Evolutionary conservation across 176 grass and related monocot species (phyloP), one percentile per base, ranked within the genome.

Genomic region (Carex littledalei): DNA sequence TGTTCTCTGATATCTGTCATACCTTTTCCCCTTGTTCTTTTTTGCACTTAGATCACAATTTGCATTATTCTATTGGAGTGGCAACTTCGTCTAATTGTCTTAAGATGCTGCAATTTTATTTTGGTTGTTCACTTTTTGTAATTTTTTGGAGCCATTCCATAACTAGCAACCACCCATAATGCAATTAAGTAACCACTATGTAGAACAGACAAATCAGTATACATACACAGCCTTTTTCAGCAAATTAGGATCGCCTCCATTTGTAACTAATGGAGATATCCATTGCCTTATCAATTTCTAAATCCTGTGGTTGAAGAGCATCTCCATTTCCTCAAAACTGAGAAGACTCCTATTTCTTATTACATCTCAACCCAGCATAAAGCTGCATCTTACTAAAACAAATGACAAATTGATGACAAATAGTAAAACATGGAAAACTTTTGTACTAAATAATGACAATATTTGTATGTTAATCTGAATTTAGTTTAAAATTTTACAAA

Each of bases 361-460:
- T 49, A 10, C 4, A 47, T 47, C 37, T n/a, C 17, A 7, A 0
- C 35, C 43, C 3, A 55, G 26, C 58, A 87, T 3, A 3, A 55
- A 18, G 57, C 41, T 78, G 74, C 21, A 78, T 78, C 74, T 9
- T 64, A 80, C 69, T n/a, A 43, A 69, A 3, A 43, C 69, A 65
- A 70, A 22, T 80, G 67, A 31, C 55, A 89, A 60, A 58, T 50
- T 80, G 67, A 78, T 56, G 61, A 75, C 72, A 81, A 5, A 73
- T 68, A 14, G 65, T 80, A 70, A 84, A 26, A 67, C 17, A 54
- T 86, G 74, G 45, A n/a, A 50, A 34, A 72, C 77, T 29, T 64
- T 5, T 53, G 32, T 73, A 74, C 41, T 53, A 14, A 54, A 67
- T 6, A 29, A 24, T 78, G 17, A 78, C 73, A 75, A 78, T 82